Evolutionary conservation across 2,329 filamentous ascomycete genomes (phyloP).

Genomic region (Aspergillus costaricaensis): DNA sequence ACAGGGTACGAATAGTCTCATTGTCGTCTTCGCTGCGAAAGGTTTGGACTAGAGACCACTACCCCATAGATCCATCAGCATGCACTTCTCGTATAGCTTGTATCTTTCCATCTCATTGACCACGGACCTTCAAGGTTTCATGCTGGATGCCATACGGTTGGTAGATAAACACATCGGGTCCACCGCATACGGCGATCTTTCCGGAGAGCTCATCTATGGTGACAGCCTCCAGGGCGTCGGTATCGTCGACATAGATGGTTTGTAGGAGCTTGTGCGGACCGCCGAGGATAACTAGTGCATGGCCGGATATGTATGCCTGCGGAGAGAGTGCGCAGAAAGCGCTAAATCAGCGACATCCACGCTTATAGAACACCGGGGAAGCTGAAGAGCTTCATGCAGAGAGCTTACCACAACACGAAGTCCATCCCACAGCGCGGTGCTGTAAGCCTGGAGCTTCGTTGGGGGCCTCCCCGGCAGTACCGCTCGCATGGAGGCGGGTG

Average conservation of each 20-base stretch:
- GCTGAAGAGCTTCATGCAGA: background rate
- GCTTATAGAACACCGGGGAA: background rate
- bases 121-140: slow-evolving; percentile 69
- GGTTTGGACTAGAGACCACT: slow-evolving; percentile 62
- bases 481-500: slow-evolving; percentile 66
- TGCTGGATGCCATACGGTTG: slow-evolving; percentile 71
- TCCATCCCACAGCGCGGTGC: slow-evolving; percentile 71
- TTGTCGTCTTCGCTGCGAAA: slow-evolving; percentile 48
- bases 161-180: slow-evolving; percentile 71
- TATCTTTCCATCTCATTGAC: slow-evolving; percentile 15
- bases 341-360: slow-evolving; percentile 12
- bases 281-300: slow-evolving; percentile 79
- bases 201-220: slow-evolving; percentile 79
- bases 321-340: slow-evolving; percentile 15
- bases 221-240: slow-evolving; percentile 70
- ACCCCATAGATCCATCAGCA: slow-evolving; percentile 23
- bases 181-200: slow-evolving; percentile 77
- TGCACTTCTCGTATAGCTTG: slow-evolving; percentile 12
- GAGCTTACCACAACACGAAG: slow-evolving; percentile 70
- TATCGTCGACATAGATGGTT: slow-evolving; percentile 83
- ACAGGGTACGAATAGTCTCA: slow-evolving; percentile 61
- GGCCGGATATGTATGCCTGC: slow-evolving; percentile 86
- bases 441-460: slow-evolving; percentile 74
- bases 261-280: slow-evolving; percentile 76
- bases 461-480: slow-evolving; percentile 78